Evolutionary conservation across 805 yeast genomes (phyloP).

Genomic region (Wickerhamomyces queroliae): DNA sequence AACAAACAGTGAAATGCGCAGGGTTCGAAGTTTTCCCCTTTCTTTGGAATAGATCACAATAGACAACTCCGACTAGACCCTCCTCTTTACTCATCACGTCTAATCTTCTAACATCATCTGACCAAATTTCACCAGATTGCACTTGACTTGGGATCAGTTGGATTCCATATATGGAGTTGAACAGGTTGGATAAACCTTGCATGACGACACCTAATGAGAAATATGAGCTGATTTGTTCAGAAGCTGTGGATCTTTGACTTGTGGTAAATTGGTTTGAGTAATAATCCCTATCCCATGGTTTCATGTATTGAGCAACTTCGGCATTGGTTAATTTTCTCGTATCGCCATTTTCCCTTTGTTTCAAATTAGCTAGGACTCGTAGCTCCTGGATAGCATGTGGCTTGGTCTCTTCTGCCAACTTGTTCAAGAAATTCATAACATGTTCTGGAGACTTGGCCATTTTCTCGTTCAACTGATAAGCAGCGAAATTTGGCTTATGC

Average conservation of each 20-base stretch:
- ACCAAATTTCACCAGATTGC: conserved; percentile 80
- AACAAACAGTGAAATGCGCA: conserved; percentile 93
- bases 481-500: conserved; percentile 65
- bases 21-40: conserved; percentile 75
- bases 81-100: conserved; percentile 63
- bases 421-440: conserved; percentile 62
- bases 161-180: conserved; percentile 70
- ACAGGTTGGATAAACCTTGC: conserved; percentile 71
- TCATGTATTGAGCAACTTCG: conserved; percentile 41
- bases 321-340: conserved; percentile 24
- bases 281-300: conserved; percentile 93
- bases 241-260: conserved; percentile 27
- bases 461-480: conserved; percentile 81
- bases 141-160: conserved; percentile 62
- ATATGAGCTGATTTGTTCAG: conserved; percentile 54
- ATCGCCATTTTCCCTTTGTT: conserved; percentile 24
- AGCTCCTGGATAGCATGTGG: conserved; percentile 59
- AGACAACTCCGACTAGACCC: conserved; percentile 72
- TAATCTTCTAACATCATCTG: conserved; percentile 74
- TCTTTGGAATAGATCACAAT: conserved; percentile 82
- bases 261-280: conserved; percentile 30
- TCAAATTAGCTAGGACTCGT: conserved; percentile 35
- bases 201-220: conserved; percentile 84
- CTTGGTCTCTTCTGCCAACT: conserved; percentile 45
- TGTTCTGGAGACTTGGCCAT: conserved; percentile 82